Conservation (phyloP, 352 stramenopile species). For the Globisporangium emineosum region DNA sequence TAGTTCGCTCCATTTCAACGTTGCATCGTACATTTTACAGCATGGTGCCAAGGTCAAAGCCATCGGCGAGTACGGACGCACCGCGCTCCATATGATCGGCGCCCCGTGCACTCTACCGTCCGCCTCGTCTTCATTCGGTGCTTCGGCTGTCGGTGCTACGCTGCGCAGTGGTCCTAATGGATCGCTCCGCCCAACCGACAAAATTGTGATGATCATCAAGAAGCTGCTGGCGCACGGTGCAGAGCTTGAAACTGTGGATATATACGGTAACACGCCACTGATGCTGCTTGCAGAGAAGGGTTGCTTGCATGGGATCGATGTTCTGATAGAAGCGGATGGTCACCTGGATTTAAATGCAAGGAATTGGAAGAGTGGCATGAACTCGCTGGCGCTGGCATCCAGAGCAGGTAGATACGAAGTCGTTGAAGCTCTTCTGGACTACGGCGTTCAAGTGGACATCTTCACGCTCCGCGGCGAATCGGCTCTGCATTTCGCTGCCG, state of each 20-base stretch:
- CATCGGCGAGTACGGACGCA: conserved; percentile 66
- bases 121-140: conserved; percentile 26
- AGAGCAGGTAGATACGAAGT: conserved; percentile 61
- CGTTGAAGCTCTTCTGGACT: conserved; percentile 82
- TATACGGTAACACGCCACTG: conserved; percentile 80
- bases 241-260: conserved; percentile 60
- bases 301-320: conserved; percentile 67
- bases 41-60: conserved; percentile 79
- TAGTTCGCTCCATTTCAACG: conserved; percentile 78
- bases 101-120: conserved; percentile 59
- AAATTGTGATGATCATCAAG: conserved; percentile 76
- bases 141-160: conserved; percentile 19
- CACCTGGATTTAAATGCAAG: conserved; percentile 71
- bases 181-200: conserved; percentile 45
- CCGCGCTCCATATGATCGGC: conserved; percentile 77
- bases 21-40: conserved; percentile 86
- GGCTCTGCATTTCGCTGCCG: conserved; percentile 76
- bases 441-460: conserved; percentile 67
- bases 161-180: conserved; percentile 19
- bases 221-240: conserved; percentile 78
- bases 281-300: conserved; percentile 79
- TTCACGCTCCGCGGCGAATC: conserved; percentile 66
- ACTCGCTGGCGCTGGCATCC: conserved; percentile 67
- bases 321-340: conserved; percentile 64
- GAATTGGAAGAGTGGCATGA: conserved; percentile 82